phyloP scores from a whole-genome alignment of 305 asterid species.

The Plantago rigida region DNA sequence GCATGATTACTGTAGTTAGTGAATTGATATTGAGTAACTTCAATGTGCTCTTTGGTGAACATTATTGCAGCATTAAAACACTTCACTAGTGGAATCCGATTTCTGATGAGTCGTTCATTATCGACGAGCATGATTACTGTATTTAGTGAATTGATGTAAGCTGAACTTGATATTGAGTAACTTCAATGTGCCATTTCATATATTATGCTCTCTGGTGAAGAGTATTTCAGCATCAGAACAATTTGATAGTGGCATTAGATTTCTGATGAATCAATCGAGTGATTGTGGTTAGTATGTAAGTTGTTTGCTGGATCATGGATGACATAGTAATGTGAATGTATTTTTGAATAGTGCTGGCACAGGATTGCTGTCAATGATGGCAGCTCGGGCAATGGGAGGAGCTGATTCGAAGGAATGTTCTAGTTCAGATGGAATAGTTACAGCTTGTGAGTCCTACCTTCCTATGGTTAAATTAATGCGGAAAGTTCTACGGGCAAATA shows the following conservation, averaged over 20 bases:
- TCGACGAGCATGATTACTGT: neutral
- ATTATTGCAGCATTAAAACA: no score
- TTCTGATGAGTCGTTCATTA: neutral
- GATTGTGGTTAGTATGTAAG: no score
- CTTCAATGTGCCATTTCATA: no score
- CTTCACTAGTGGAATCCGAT: no score
- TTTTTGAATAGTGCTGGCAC: conserved; percentile 74
- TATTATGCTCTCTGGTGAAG: no score
- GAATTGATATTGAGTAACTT: no score
- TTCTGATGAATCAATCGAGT: no score
- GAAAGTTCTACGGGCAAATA: conserved; percentile 61
- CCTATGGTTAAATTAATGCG: conserved; percentile 91
- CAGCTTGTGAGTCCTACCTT: conserved; percentile 91
- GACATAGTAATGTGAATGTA: conserved; percentile 9
- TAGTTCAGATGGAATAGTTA: conserved; percentile 47
- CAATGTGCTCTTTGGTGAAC: no score
- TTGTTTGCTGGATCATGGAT: neutral
- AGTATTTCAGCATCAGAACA: no score
- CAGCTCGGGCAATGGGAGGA: conserved; percentile 69
- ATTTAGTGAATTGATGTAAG: neutral
- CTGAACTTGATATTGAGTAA: neutral
- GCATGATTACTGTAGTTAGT: neutral
- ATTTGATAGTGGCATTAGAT: no score
- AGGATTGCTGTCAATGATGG: conserved; percentile 88
- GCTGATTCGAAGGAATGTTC: conserved; percentile 29